phyloP scores from a whole-genome alignment of 192 early-diverging fungal species.

The Bifiguratus adelaidae region DNA sequence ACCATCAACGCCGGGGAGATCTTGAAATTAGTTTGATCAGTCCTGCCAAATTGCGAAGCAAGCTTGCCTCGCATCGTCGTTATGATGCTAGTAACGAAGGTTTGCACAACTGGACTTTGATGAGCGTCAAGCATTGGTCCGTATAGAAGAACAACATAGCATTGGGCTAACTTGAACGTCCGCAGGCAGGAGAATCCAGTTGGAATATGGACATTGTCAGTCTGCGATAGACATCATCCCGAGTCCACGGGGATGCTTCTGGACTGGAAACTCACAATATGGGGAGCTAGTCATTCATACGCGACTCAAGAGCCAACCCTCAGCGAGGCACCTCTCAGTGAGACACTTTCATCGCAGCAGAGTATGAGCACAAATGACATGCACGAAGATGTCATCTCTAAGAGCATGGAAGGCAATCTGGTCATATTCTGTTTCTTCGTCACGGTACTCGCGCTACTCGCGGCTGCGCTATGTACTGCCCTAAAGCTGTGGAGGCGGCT shows the following conservation, averaged over 20 bases:
- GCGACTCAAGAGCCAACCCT: too few species aligned
- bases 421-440: too few species aligned
- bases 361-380: too few species aligned
- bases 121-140: conserved; percentile 87
- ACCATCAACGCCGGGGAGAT: conserved; percentile 68
- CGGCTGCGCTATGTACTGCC: too few species aligned
- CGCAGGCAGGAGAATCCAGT: conserved; percentile 62
- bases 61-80: conserved; percentile 51
- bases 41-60: conserved; percentile 50
- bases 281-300: too few species aligned
- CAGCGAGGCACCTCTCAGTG: too few species aligned
- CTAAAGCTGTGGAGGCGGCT: too few species aligned
- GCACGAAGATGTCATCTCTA: too few species aligned
- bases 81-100: conserved; percentile 54
- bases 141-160: neutral
- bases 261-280: conserved; percentile 55
- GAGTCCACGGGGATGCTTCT: conserved; percentile 38
- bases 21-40: conserved; percentile 63
- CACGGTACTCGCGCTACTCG: too few species aligned
- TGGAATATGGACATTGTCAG: conserved; percentile 65
- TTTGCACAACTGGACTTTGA: conserved; percentile 80
- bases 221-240: conserved; percentile 45
- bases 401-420: too few species aligned
- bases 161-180: neutral
- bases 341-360: too few species aligned